phyloP scores from a whole-genome alignment of 208 protist species.

The Acanthamoeba quina region DNA sequence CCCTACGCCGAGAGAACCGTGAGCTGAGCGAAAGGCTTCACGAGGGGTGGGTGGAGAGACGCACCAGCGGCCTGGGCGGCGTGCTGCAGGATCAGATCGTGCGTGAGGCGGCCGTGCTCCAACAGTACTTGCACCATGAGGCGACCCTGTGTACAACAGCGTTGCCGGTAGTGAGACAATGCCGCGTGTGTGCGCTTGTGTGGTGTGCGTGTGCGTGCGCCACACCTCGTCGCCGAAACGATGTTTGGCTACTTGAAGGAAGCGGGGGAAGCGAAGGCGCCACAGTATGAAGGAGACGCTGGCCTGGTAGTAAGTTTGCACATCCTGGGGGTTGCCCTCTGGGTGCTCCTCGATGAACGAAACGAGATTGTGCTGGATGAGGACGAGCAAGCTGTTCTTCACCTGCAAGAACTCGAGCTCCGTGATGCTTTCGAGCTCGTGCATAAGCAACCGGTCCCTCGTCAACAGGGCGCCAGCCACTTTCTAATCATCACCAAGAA shows the following conservation, averaged over 20 bases:
- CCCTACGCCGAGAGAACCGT: neutral
- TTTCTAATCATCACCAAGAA: neutral
- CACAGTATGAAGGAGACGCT: conserved; percentile 23
- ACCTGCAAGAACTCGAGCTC: conserved; percentile 49
- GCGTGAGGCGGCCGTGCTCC: conserved; percentile 54
- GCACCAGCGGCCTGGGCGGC: neutral
- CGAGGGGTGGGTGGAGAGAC: neutral
- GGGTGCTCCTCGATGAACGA: conserved; percentile 65
- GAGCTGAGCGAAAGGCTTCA: neutral
- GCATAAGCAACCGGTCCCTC: neutral
- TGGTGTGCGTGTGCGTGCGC: neutral
- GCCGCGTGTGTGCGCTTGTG: neutral
- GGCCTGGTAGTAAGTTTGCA: conserved; percentile 51
- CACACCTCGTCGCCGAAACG: conserved; percentile 24
- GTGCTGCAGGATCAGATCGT: conserved; percentile 6
- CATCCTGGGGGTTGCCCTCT: neutral
- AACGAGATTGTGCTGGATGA: conserved; percentile 64
- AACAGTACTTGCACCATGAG: conserved; percentile 50
- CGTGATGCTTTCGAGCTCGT: neutral
- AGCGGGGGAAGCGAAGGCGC: conserved; percentile 39
- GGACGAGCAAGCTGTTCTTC: conserved; percentile 62
- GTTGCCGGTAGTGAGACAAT: neutral
- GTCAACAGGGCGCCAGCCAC: conserved; percentile 16
- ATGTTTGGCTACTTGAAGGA: neutral
- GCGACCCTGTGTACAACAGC: neutral